A percentile compares a stretch with the other conserved stretches of the same genome.
These are phyloP conservation scores for Teunomyces panamensis DNA, from an alignment of 805 yeast genomes.

Conservation along the genomic window DNA sequence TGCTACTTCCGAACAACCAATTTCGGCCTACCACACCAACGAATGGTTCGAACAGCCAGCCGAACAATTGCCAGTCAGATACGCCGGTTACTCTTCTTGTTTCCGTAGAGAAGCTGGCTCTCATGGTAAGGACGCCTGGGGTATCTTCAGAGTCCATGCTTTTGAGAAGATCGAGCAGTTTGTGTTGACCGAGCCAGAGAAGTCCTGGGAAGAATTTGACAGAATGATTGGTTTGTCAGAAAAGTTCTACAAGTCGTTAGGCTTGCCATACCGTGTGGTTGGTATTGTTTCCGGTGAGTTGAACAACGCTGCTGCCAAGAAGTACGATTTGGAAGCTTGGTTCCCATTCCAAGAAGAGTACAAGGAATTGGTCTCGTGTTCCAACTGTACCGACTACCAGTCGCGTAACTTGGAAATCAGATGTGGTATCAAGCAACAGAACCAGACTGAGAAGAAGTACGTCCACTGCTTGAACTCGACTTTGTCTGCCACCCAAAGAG, in stretches of 20 bases:
- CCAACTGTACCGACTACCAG: slow-evolving; percentile 99
- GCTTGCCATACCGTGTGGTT: slow-evolving; percentile 94
- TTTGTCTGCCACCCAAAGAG: slow-evolving; percentile 96
- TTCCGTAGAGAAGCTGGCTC: slow-evolving; percentile 99
- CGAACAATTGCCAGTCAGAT: slow-evolving; percentile 93
- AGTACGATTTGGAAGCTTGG: slow-evolving; percentile 99
- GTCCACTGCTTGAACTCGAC: slow-evolving; percentile 98
- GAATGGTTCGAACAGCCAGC: slow-evolving; percentile 99
- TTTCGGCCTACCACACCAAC: slow-evolving; percentile 92
- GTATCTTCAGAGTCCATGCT: slow-evolving; percentile 97
- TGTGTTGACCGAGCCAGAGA: slow-evolving; percentile 93
- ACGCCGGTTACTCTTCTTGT: slow-evolving; percentile 98
- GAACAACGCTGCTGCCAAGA: slow-evolving; percentile 98
- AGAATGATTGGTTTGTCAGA: slow-evolving; percentile 89
- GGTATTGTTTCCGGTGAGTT: slow-evolving; percentile 98
- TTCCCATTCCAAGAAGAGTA: slow-evolving; percentile 99
- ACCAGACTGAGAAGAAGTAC: slow-evolving; percentile 94
- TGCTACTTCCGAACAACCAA: slow-evolving; percentile 99
- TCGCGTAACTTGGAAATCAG: slow-evolving; percentile 97
- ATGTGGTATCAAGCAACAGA: slow-evolving; percentile 95
- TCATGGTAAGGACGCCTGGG: slow-evolving; percentile 99
- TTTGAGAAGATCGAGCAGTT: slow-evolving; percentile 98
- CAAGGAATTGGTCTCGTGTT: slow-evolving; percentile 96
- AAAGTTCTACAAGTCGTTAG: slow-evolving; percentile 88
- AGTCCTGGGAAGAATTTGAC: slow-evolving; percentile 97